These are phyloP conservation scores for Ambrosia hybrid DNA, from an alignment of 140 eudicot species.

Conservation along the genomic window DNA sequence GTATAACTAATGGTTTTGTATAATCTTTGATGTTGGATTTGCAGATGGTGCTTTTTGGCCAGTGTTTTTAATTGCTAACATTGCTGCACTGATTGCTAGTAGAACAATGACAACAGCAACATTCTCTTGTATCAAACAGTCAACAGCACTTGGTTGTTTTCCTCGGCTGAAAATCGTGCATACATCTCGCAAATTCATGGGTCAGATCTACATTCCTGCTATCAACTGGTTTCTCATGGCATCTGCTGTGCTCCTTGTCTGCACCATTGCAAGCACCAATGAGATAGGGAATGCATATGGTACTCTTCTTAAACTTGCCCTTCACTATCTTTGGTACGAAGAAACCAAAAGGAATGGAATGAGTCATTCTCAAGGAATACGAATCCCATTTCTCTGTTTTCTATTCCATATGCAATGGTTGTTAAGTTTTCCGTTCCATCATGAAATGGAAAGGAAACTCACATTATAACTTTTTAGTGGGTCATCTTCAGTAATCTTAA, in stretches of 20 bases:
- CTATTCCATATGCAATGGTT: no score
- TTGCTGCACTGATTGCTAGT: slow-evolving; percentile 96
- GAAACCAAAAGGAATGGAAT: slow-evolving; percentile 1
- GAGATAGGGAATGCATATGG: slow-evolving; percentile 99
- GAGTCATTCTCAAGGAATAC: no score
- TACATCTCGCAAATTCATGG: slow-evolving; percentile 94
- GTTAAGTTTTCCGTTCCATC: no score
- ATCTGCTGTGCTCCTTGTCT: slow-evolving; percentile 62
- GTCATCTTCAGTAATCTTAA: no score
- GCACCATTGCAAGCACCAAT: slow-evolving; percentile 79
- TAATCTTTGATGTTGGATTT: slow-evolving; percentile 17
- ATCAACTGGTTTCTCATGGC: slow-evolving; percentile 92
- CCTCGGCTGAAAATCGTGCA: slow-evolving; percentile 94
- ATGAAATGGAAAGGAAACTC: no score
- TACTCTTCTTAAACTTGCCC: slow-evolving; percentile 10
- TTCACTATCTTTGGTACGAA: slow-evolving; percentile 9
- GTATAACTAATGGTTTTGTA: neutral
- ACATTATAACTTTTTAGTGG: no score
- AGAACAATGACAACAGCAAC: slow-evolving; percentile 96
- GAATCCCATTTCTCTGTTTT: no score
- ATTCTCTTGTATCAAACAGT: slow-evolving; percentile 91
- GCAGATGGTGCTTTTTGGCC: slow-evolving; percentile 92
- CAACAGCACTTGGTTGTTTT: slow-evolving; percentile 93
- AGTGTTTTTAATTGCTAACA: slow-evolving; percentile 79
- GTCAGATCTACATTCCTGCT: slow-evolving; percentile 93